A percentile compares a stretch with the other conserved stretches of the same genome.
phyloP scores from a whole-genome alignment of 2,329 filamentous ascomycete species.

The Chaetomiaceae sp. region DNA sequence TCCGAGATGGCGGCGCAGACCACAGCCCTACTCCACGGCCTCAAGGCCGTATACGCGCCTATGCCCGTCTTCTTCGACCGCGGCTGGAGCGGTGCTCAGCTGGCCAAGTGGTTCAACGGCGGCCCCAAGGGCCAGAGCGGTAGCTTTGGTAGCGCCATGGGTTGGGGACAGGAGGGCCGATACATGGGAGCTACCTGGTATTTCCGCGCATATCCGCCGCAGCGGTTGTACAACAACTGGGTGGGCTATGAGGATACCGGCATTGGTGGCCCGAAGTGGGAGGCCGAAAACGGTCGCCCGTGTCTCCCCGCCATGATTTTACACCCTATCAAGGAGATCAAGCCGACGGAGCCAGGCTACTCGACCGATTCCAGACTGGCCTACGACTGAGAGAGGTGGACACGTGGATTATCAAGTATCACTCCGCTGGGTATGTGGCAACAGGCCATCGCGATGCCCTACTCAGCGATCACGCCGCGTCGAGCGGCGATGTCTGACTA shows the following conservation, averaged over 20 bases:
- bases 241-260: constrained; percentile 55
- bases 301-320: constrained; percentile 57
- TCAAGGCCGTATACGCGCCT: constrained; percentile 74
- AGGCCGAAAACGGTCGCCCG: constrained; percentile 50
- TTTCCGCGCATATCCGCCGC: constrained; percentile 53
- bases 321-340: constrained; percentile 57
- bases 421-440: background rate
- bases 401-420: background rate
- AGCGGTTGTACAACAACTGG: constrained; percentile 59
- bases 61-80: constrained; percentile 78
- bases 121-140: constrained; percentile 52
- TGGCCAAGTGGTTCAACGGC: constrained; percentile 58
- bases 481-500: constrained; percentile 6
- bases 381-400: constrained; percentile 26
- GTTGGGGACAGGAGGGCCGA: constrained; percentile 54
- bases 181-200: constrained; percentile 60
- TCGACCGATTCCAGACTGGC: constrained; percentile 40
- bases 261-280: constrained; percentile 54
- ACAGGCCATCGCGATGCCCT: background rate
- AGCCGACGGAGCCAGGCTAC: constrained; percentile 44
- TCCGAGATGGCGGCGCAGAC: constrained; percentile 78
- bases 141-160: constrained; percentile 53
- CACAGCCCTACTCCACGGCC: constrained; percentile 68
- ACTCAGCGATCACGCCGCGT: background rate
- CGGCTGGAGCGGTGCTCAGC: constrained; percentile 56